Percentiles rank a stretch among this genome's conserved stretches.
phyloP scores from a whole-genome alignment of 1,284 basidiomycete species.

The Cystobasidium sp. region DNA sequence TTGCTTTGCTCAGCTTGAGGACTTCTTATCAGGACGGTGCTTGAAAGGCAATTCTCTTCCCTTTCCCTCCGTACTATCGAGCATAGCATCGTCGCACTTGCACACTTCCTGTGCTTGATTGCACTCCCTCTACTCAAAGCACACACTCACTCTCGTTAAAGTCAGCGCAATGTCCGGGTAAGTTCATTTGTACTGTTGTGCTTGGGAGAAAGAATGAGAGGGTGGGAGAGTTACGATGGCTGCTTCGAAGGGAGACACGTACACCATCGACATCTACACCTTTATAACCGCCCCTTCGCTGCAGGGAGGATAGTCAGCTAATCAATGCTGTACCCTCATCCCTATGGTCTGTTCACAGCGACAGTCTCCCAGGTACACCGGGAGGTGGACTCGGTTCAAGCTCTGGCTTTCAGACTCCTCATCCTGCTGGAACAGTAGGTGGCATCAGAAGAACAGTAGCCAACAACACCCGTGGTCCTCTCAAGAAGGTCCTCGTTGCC shows the following conservation, averaged over 20 bases:
- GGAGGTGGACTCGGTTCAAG: conserved; percentile 41
- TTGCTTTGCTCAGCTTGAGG: not conserved
- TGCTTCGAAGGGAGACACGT: not conserved
- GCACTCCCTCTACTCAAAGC: too few species aligned
- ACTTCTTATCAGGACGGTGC: too few species aligned
- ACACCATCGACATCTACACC: not conserved
- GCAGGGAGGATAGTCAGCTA: not conserved
- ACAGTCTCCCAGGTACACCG: conserved; percentile 44
- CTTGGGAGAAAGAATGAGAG: not conserved
- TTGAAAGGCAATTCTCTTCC: too few species aligned
- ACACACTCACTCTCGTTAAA: too few species aligned
- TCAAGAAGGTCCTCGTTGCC: conserved; percentile 65
- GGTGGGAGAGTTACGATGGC: too few species aligned
- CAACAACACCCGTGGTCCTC: conserved; percentile 31
- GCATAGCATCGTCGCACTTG: not conserved
- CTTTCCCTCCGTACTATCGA: too few species aligned
- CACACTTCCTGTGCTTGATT: not conserved
- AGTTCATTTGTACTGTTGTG: not conserved
- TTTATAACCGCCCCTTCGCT: not conserved
- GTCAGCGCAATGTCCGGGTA: conserved; percentile 10
- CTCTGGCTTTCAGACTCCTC: conserved; percentile 30
- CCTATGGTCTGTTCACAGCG: not conserved
- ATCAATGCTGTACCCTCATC: not conserved
- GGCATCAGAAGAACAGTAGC: conserved; percentile 36
- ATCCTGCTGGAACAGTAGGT: conserved; percentile 37